phyloP scores from a whole-genome alignment of 495 filamentous ascomycete species.

The Apodospora peruviana region DNA sequence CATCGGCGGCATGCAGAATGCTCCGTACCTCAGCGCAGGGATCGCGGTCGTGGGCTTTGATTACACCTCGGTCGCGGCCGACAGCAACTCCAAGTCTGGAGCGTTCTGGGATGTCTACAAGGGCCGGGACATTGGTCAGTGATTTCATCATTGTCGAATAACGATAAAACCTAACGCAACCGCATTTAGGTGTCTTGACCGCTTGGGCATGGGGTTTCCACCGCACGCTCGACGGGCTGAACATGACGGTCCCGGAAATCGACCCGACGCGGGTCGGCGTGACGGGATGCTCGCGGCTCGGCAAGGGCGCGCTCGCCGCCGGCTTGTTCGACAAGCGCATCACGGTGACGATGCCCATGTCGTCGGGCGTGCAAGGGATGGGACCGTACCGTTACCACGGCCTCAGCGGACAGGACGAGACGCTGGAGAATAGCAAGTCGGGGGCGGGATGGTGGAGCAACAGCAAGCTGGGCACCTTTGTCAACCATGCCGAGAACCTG shows the following conservation, averaged over 20 bases:
- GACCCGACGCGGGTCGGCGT: constrained; percentile 42
- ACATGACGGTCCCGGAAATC: constrained; percentile 44
- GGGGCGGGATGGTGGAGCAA: constrained; percentile 50
- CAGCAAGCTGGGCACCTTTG: constrained; percentile 40
- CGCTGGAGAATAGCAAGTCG: constrained; percentile 49
- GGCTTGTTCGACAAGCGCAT: constrained; percentile 48
- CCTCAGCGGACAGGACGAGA: constrained; percentile 49
- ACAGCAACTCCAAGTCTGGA: constrained; percentile 47
- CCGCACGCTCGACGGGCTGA: constrained; percentile 45
- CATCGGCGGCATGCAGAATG: constrained; percentile 50
- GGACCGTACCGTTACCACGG: constrained; percentile 49
- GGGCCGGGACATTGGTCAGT: constrained; percentile 45
- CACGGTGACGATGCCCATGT: constrained; percentile 52
- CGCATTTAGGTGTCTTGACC: constrained; percentile 44
- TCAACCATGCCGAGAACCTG: constrained; percentile 43
- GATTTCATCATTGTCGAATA: too few species aligned
- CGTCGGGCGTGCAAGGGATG: constrained; percentile 45
- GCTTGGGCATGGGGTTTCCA: constrained; percentile 54
- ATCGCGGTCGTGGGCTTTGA: constrained; percentile 49
- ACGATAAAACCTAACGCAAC: too few species aligned
- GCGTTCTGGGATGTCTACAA: constrained; percentile 50
- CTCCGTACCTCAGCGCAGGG: constrained; percentile 42
- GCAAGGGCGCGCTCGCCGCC: constrained; percentile 47
- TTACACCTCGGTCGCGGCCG: constrained; percentile 43
- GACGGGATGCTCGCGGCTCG: constrained; percentile 48